Evolutionary conservation across 1,284 basidiomycete species (phyloP).

Genomic region (Flammula alnicola): DNA sequence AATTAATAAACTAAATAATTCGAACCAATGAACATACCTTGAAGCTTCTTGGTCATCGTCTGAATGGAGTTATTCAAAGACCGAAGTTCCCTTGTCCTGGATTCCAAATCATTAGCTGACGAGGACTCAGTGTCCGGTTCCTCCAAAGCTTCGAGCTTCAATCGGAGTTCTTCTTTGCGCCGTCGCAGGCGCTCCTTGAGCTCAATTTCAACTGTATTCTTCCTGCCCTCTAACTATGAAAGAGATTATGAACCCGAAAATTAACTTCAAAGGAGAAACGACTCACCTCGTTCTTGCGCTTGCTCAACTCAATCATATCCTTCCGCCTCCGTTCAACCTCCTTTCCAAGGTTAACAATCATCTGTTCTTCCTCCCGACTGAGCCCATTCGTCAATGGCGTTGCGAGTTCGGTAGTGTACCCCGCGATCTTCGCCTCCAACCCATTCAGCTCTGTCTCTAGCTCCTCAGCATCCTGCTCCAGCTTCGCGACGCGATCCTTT

Average conservation of each 20-base stretch:
- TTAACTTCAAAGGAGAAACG: neutral
- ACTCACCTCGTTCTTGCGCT: constrained; percentile 74
- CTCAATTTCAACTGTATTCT: constrained; percentile 90
- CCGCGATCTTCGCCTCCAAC: constrained; percentile 62
- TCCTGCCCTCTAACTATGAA: constrained; percentile 81
- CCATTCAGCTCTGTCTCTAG: constrained; percentile 72
- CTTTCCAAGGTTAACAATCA: constrained; percentile 74
- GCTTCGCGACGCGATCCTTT: constrained; percentile 61
- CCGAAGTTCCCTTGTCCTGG: constrained; percentile 70
- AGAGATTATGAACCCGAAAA: too few species aligned
- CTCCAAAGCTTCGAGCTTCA: constrained; percentile 77
- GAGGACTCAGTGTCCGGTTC: constrained; percentile 65
- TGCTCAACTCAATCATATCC: constrained; percentile 70
- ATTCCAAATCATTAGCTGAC: constrained; percentile 69
- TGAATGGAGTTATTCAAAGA: constrained; percentile 70
- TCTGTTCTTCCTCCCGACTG: constrained; percentile 71
- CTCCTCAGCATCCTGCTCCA: constrained; percentile 75
- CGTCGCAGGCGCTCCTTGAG: constrained; percentile 88
- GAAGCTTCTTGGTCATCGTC: constrained; percentile 61
- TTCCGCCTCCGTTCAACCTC: constrained; percentile 80
- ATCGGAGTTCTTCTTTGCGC: constrained; percentile 76
- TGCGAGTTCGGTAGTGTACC: constrained; percentile 74
- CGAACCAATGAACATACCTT: constrained; percentile 50
- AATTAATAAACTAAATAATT: neutral
- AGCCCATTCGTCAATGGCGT: constrained; percentile 80